Percentiles rank a stretch among this genome's conserved stretches.
Conservation (phyloP, 2,329 filamentous ascomycete species). For the Verticillium nonalfalfae region DNA sequence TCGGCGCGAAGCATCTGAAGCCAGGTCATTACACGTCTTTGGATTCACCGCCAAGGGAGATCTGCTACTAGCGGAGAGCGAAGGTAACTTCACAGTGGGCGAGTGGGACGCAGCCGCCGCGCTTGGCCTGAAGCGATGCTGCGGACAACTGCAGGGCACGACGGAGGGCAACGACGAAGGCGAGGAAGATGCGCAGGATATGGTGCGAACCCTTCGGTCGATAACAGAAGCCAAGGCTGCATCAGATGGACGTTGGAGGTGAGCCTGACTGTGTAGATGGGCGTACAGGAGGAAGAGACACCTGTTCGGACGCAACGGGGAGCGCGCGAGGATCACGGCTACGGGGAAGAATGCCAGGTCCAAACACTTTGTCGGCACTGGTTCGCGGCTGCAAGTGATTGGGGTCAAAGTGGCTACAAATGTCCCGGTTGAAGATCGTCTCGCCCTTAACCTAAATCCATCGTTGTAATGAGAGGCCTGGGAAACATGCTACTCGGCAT, state of each 20-base stretch:
- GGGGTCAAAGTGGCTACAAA: background rate
- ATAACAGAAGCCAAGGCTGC: conserved; percentile 1
- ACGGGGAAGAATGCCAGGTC: background rate
- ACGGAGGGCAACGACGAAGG: background rate
- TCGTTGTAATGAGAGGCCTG: background rate
- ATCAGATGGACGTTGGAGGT: background rate
- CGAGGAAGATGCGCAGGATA: background rate
- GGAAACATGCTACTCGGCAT: background rate
- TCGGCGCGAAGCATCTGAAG: conserved; percentile 52
- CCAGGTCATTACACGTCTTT: conserved; percentile 73
- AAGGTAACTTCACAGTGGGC: conserved; percentile 68
- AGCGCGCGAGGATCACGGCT: background rate
- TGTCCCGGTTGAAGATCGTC: background rate
- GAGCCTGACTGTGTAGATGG: background rate
- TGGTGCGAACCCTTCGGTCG: background rate
- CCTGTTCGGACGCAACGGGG: background rate
- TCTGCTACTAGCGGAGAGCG: conserved; percentile 72
- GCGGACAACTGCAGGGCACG: background rate
- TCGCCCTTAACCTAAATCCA: background rate
- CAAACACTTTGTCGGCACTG: background rate
- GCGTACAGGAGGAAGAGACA: background rate
- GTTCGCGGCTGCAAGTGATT: background rate
- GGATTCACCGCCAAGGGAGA: conserved; percentile 71
- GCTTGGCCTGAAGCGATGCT: background rate
- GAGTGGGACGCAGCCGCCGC: conserved; percentile 62